Conservation (phyloP, 1,139 yeast species). For the Saccharomyces hybrid region DNA sequence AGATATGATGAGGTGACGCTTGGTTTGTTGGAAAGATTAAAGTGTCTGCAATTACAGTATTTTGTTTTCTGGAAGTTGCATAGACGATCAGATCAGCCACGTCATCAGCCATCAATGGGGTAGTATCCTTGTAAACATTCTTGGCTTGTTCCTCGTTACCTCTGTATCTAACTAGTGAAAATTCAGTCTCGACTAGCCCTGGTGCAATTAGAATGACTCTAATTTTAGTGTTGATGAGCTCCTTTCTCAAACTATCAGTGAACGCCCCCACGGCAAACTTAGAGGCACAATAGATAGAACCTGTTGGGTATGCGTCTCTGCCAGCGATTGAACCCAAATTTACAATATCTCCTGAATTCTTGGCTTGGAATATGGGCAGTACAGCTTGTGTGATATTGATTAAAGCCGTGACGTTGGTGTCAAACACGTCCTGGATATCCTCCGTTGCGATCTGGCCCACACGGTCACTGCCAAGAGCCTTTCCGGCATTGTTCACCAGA, state of each 20-base stretch:
- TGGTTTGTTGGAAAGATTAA: constrained; percentile 73
- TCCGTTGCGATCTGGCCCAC: constrained; percentile 50
- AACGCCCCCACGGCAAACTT: constrained; percentile 77
- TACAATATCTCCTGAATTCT: constrained; percentile 64
- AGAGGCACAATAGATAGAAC: constrained; percentile 83
- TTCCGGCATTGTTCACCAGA: constrained; percentile 75
- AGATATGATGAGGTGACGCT: constrained; percentile 61
- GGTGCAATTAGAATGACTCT: constrained; percentile 83
- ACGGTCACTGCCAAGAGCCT: constrained; percentile 60
- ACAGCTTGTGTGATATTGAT: constrained; percentile 63
- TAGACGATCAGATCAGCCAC: constrained; percentile 77
- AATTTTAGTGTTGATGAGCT: constrained; percentile 61
- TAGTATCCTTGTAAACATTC: constrained; percentile 62
- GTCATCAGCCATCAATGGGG: constrained; percentile 69
- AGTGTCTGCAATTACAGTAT: constrained; percentile 73
- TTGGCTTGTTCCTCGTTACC: constrained; percentile 67
- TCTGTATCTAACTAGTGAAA: constrained; percentile 64
- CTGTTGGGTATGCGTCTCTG: constrained; percentile 78
- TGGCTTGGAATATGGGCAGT: constrained; percentile 50
- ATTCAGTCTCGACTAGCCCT: constrained; percentile 85
- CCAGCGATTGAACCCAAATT: constrained; percentile 87
- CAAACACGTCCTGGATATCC: constrained; percentile 58
- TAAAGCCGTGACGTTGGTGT: constrained; percentile 68
- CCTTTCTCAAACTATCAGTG: constrained; percentile 70
- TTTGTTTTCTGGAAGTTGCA: constrained; percentile 59